Evolutionary conservation across 768 basidiomycete genomes (phyloP), one percentile per base, ranked within the genome.

Genomic region (Candolleomyces efflorescens): DNA sequence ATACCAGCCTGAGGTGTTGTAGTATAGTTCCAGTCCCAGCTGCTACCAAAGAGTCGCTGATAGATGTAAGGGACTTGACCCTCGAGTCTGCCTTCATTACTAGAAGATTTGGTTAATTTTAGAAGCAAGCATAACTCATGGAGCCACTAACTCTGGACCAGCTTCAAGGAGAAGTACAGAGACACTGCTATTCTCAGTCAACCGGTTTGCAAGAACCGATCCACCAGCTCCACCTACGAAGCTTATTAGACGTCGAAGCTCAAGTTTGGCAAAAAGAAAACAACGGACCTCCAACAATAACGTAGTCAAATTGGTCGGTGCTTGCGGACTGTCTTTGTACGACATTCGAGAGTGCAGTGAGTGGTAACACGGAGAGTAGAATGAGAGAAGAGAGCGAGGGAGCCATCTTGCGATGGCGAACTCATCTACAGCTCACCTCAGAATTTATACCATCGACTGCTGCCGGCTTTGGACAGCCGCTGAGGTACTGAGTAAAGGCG

Each of bases 161-260:
- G 82, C 78, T 65, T 86, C 84, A 7, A 85, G 65, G 3, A 86
- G 63, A 10, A 83, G 69, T 0, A 85, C 83, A 1, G 72, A 71
- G 13, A 80, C 68, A 1, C 63, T 62, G 0, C 78, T 75, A 53
- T 82, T 68, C 64, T 85, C 85, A 5, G 78, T 78, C 2, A 85
- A 68, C 3, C 85, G 73, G 18, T 81, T 74, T 0, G 83, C 84
- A n/a, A 85, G 69, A 0, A 78, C 81, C 46, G 81, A 82, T 3
- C 85, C 85, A 0, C 82, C 77, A 32, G 83, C 83, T 15, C 84
- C 84, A 50, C 24, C 43, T 44, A 6, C 5, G 17, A 22, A n/a
- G 43, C 32, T 32, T 11, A 27, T 32, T 32, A 32, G 32, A 32
- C 6, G 27, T 32, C 32, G 32, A 32, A 32, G 32, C 32, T 32